Evolutionary conservation across 768 basidiomycete genomes (phyloP), one percentile per base, ranked within the genome.

Genomic region (Suillus subaureus): DNA sequence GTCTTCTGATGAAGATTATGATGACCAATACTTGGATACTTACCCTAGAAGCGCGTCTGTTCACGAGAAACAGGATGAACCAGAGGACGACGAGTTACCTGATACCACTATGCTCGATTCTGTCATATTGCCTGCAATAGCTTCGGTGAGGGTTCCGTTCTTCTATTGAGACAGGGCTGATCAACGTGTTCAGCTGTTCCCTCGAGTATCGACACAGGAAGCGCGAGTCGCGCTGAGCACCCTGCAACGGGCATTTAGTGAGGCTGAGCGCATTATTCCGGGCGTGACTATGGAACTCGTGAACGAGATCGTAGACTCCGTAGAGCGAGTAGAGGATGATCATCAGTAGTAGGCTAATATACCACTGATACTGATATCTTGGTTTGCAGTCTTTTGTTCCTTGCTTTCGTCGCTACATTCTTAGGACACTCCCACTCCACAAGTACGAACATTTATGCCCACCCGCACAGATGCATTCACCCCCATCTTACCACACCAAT

Each of bases 101-200:
- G 92, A 93, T 73, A 91, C 91, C 33, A 89, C 92, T n/a, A 97
- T 99, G 89, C 82, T 99, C 43, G 96, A 97, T 72, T 94, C 94
- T 3, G 97, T 99, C 37, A 90, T 98, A 61, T 79, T 98, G 35
- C 97, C 97, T 28, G 96, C 96, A n/a, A 90, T 99, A 71, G 93
- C 96, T 52, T 96, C 94, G 67, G 97, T 98, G 70, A 77, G 91
- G 26, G 26, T 42, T 40, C 39, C 5, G 26, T 42, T 1, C 16
- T 60, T 26, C 39, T 42, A 26, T 6, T 11, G 18, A 60, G 57
- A 60, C 26, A 18, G 18, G 9, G 18, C 57, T 60, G 18, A 60
- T 60, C 9, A 42, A 40, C 11, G 6, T 26, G 18, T 42, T 42
- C 26, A 60, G 58, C n/a, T 60, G 12, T 60, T 60, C 40, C 93